phyloP scores from a whole-genome alignment of 768 basidiomycete genomes.

The Termitomyces sp. region DNA sequence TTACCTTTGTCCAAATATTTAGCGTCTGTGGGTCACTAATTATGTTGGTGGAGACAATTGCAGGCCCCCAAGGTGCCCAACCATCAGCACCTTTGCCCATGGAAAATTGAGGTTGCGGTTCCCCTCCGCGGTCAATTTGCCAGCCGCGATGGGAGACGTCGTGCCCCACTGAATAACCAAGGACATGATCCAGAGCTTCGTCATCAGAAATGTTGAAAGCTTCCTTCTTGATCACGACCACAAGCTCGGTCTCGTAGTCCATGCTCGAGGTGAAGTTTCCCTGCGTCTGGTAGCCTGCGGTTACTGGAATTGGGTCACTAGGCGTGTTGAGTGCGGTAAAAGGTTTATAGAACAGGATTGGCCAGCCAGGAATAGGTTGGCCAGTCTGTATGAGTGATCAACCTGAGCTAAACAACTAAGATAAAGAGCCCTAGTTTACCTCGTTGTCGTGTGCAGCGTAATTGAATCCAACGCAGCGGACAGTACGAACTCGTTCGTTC shows the following conservation, averaged over 20 bases:
- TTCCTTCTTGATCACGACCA: slow-evolving; percentile 34
- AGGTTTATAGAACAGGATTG: slow-evolving; percentile 22
- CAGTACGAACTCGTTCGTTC: slow-evolving; percentile 20
- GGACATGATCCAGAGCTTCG: slow-evolving; percentile 34
- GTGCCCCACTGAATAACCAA: slow-evolving; percentile 33
- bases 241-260: slow-evolving; percentile 38
- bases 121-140: slow-evolving; percentile 37
- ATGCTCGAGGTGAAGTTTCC: slow-evolving; percentile 33
- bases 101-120: slow-evolving; percentile 34
- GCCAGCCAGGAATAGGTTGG: slow-evolving; percentile 17
- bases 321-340: slow-evolving; percentile 24
- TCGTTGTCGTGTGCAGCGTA: slow-evolving; percentile 20
- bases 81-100: slow-evolving; percentile 40
- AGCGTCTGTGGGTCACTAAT: slow-evolving; percentile 33
- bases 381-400: slow-evolving; percentile 8
- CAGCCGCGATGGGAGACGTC: slow-evolving; percentile 39
- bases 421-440: slow-evolving; percentile 1
- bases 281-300: slow-evolving; percentile 31
- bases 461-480: slow-evolving; percentile 25
- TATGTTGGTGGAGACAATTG: slow-evolving; percentile 29
- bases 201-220: slow-evolving; percentile 38
- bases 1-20: slow-evolving; percentile 37
- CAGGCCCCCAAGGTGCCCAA: slow-evolving; percentile 37
- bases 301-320: slow-evolving; percentile 21
- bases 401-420: neutral